Percentiles rank a stretch among this genome's conserved stretches.
phyloP scores from a whole-genome alignment of 75 land plant genomes.

The Pinus taeda region DNA sequence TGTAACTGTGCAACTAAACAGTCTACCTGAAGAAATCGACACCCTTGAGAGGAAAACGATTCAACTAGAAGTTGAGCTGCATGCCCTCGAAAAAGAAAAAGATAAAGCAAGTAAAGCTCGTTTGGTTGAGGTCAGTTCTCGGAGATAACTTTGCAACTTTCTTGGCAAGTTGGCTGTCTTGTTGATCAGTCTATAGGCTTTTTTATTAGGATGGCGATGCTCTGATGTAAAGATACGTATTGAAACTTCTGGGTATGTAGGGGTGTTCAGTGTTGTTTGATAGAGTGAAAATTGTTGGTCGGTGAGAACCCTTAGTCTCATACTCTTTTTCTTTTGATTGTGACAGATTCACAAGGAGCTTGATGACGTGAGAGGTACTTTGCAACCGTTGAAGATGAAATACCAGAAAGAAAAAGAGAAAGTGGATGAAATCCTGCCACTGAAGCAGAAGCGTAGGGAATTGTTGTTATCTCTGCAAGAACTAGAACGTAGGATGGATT shows the following conservation, averaged over 20 bases:
- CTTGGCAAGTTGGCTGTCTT: too few relatives aligned
- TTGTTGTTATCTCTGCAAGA: slow-evolving; percentile 61
- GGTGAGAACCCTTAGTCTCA: too few relatives aligned
- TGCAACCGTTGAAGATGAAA: slow-evolving; percentile 86
- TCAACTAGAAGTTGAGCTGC: slow-evolving; percentile 90
- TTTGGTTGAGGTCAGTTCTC: slow-evolving; percentile 3
- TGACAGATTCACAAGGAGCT: slow-evolving; percentile 60
- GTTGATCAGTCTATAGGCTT: too few relatives aligned
- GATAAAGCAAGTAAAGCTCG: slow-evolving; percentile 97
- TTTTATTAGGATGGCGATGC: too few relatives aligned
- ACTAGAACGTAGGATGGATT: slow-evolving; percentile 79
- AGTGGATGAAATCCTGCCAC: slow-evolving; percentile 68
- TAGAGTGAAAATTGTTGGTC: too few relatives aligned
- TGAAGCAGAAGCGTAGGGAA: slow-evolving; percentile 83
- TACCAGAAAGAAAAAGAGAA: slow-evolving; percentile 91
- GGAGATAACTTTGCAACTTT: too few relatives aligned
- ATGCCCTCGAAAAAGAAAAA: slow-evolving; percentile 98
- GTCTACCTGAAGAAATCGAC: slow-evolving; percentile 97
- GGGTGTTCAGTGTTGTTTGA: too few relatives aligned
- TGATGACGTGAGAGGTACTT: slow-evolving; percentile 70
- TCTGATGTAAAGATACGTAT: too few relatives aligned
- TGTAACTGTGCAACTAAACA: slow-evolving; percentile 84
- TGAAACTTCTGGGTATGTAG: too few relatives aligned
- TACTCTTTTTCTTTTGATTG: background rate
- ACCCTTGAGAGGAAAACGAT: slow-evolving; percentile 77